Base-by-base conservation (phyloP, 2,329 filamentous ascomycete species). In the Lachnellula arida region DNA sequence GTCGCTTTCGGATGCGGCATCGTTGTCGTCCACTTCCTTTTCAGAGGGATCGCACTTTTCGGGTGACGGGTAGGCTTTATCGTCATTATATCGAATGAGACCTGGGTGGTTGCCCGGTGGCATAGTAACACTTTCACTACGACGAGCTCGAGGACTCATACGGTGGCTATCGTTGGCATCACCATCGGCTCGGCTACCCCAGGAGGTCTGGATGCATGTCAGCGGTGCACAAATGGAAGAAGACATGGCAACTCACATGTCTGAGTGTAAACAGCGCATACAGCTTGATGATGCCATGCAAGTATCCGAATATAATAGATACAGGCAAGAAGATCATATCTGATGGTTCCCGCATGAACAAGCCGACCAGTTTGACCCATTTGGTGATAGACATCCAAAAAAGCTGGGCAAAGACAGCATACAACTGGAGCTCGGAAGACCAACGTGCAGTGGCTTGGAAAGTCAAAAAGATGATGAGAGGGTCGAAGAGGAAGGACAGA, bases 161-260 rank as follows among this genome's bases (percentile, higher is more conserved):
- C 88, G 85, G 64, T 84, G 79, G 61, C 81, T 81, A 72, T 95
- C 88, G 73, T 95, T 88, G 64, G 87, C 81, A 73, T 97, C 92
- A 69, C 91, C 92, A 66, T 94, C 92, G 66, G 91, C 89, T 73
- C 92, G 87, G 74, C 91, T 96, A 69, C 92, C 92, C 92, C 92
- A 97, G 51, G 91, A 93, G 46, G 92, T 97, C 92, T 97, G 70
- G 46, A 57, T 50, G 44, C 15, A 49, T 49, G 43, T 53, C 32
- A 51, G 43, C n/a, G 44, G 32, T 22, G 28, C n/a, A 15, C 9
- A 46, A 22, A 34, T 46, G 28, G 17, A 23, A 25, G 15, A 6
- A 6, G 39, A 44, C 32, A 19, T 19, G 17, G 37, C 14, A 55
- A 77, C 86, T 74, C 81, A 95, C 91, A 83, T 89, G 87, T 69